These are phyloP conservation scores for Lipomyces japonicus DNA, from an alignment of 805 yeast species.

Conservation along the genomic window DNA sequence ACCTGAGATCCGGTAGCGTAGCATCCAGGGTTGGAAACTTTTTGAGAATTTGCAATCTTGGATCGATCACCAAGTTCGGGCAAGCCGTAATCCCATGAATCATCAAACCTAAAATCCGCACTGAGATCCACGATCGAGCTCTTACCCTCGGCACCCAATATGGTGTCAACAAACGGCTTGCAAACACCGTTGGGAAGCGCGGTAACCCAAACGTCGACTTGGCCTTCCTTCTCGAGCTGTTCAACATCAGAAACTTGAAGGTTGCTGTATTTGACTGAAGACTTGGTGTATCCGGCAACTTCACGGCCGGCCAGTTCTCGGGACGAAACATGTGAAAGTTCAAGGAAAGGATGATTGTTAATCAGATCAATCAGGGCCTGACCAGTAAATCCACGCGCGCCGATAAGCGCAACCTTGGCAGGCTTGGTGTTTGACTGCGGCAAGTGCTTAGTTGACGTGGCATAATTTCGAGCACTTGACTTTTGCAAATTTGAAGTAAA, in stretches of 20 bases:
- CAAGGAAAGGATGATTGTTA: slow-evolving; percentile 81
- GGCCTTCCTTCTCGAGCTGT: slow-evolving; percentile 66
- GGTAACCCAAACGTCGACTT: slow-evolving; percentile 97
- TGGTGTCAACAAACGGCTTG: slow-evolving; percentile 47
- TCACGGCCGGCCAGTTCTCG: slow-evolving; percentile 89
- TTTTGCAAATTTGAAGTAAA: neutral
- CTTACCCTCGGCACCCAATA: slow-evolving; percentile 46
- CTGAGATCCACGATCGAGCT: slow-evolving; percentile 87
- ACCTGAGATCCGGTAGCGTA: slow-evolving; percentile 98
- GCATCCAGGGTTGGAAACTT: slow-evolving; percentile 96
- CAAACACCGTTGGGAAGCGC: slow-evolving; percentile 98
- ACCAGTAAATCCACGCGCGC: slow-evolving; percentile 98
- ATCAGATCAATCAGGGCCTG: slow-evolving; percentile 85
- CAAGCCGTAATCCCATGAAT: slow-evolving; percentile 90
- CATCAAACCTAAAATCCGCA: slow-evolving; percentile 94
- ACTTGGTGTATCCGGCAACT: slow-evolving; percentile 81
- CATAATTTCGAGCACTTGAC: neutral
- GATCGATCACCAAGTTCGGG: slow-evolving; percentile 82
- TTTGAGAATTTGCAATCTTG: slow-evolving; percentile 63
- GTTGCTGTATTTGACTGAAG: slow-evolving; percentile 66
- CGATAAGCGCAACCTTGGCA: slow-evolving; percentile 85
- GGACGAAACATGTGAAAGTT: slow-evolving; percentile 88
- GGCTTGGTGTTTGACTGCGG: slow-evolving; percentile 55
- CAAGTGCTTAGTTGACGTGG: slow-evolving; percentile 2
- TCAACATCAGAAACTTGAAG: slow-evolving; percentile 83